phyloP scores from a whole-genome alignment of 768 basidiomycete genomes.

The Serpula lacrymans region DNA sequence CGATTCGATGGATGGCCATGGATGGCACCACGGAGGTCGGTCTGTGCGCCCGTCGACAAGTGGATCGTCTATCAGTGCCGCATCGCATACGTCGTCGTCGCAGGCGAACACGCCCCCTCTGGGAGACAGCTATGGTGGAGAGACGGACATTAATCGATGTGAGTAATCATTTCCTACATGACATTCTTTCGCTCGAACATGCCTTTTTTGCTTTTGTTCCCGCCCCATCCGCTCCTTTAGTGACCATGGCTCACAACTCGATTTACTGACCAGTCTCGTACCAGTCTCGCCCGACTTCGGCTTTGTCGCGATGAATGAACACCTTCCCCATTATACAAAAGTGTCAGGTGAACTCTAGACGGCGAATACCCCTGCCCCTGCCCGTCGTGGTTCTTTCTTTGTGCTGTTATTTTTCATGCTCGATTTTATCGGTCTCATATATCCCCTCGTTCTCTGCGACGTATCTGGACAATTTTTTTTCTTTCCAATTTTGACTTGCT shows the following conservation, averaged over 20 bases:
- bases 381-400: slow-evolving; percentile 10
- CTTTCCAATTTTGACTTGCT: slow-evolving; percentile 30
- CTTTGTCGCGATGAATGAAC: slow-evolving; percentile 79
- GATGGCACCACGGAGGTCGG: slow-evolving; percentile 43
- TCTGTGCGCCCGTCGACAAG: slow-evolving; percentile 65
- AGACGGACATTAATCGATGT: slow-evolving; percentile 83
- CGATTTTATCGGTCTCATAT: not conserved
- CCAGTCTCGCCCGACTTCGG: slow-evolving; percentile 84
- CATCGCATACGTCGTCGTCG: slow-evolving; percentile 72
- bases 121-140: slow-evolving; percentile 58
- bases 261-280: slow-evolving; percentile 49
- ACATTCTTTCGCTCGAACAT: slow-evolving; percentile 10
- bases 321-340: slow-evolving; percentile 65
- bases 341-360: slow-evolving; percentile 48
- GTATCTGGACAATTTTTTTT: slow-evolving; percentile 8
- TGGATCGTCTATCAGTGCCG: slow-evolving; percentile 72
- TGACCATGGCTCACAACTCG: slow-evolving; percentile 31
- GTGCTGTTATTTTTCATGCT: slow-evolving; percentile 7
- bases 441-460: not conserved
- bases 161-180: slow-evolving; percentile 38
- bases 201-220: slow-evolving; percentile 16
- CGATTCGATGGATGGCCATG: slow-evolving; percentile 36
- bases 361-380: slow-evolving; percentile 11
- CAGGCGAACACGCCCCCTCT: slow-evolving; percentile 82
- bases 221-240: slow-evolving; percentile 11